A percentile compares a stretch with the other conserved stretches of the same genome.
phyloP scores from a whole-genome alignment of 2,329 filamentous ascomycete genomes.

The Aureobasidium namibiae region DNA sequence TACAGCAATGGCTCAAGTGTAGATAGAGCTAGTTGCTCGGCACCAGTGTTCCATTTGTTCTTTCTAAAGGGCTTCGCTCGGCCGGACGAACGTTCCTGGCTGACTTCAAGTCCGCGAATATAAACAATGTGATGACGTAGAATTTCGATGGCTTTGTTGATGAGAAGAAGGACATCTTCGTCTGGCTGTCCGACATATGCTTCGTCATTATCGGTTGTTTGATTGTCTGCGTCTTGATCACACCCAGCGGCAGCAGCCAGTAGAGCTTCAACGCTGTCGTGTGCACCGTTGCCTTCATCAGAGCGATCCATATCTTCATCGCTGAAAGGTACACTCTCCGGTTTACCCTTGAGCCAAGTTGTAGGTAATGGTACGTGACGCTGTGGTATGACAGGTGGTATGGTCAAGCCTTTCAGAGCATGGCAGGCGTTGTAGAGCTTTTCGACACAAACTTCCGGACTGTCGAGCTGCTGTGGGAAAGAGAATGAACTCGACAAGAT shows the following conservation, averaged over 20 bases:
- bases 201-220: not conserved
- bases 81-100: not conserved
- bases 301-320: not conserved
- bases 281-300: not conserved
- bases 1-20: conserved; percentile 2
- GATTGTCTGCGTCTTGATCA: not conserved
- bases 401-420: conserved; percentile 8
- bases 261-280: conserved; percentile 2
- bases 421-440: conserved; percentile 13
- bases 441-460: conserved; percentile 1
- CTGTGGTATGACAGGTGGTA: not conserved
- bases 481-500: not conserved
- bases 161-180: conserved; percentile 8
- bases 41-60: not conserved
- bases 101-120: not conserved
- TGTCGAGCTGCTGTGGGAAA: conserved; percentile 2
- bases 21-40: conserved; percentile 6
- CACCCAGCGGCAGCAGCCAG: conserved; percentile 6
- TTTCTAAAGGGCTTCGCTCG: not conserved
- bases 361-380: not conserved
- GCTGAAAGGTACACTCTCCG: not conserved
- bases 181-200: conserved; percentile 9
- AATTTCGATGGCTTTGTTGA: conserved; percentile 13
- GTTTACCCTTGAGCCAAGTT: not conserved
- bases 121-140: conserved; percentile 3